Conservation (phyloP, 305 asterid genomes). For the Caryopteris hybrid region DNA sequence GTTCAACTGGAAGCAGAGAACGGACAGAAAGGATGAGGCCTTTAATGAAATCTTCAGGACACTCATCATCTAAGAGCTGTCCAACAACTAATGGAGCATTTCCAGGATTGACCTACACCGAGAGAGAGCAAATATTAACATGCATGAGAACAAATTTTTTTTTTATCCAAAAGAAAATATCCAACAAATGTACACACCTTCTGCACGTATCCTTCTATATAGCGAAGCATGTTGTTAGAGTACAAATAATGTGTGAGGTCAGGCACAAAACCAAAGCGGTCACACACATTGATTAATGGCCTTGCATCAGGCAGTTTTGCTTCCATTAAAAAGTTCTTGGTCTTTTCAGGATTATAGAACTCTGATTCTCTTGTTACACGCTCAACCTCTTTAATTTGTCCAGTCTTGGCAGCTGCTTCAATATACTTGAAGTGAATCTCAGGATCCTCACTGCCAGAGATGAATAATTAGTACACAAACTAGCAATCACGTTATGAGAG, state of each 20-base stretch:
- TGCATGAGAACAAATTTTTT: too few species aligned
- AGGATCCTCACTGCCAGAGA: constrained; percentile 86
- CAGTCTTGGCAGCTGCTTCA: constrained; percentile 99
- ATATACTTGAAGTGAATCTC: constrained; percentile 99
- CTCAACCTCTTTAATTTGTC: constrained; percentile 99
- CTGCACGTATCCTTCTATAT: constrained; percentile 99
- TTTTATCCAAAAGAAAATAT: neutral
- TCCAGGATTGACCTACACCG: constrained; percentile 91
- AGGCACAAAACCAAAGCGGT: constrained; percentile 98
- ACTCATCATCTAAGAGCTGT: constrained; percentile 96
- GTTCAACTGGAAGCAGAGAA: constrained; percentile 97
- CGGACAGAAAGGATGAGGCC: constrained; percentile 98
- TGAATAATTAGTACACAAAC: constrained; percentile 10
- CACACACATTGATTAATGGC: constrained; percentile 96
- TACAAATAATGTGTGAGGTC: constrained; percentile 96
- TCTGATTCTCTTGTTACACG: constrained; percentile 98
- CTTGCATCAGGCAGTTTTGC: constrained; percentile 99
- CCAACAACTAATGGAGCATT: constrained; percentile 99
- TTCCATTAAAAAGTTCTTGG: constrained; percentile 97
- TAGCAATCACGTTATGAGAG: too few species aligned
- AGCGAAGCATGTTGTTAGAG: constrained; percentile 94
- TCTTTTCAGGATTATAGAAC: constrained; percentile 92
- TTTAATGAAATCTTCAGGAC: constrained; percentile 98
- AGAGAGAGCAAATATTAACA: too few species aligned
- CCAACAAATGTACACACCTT: constrained; percentile 49